Evolutionary conservation across 2,329 filamentous ascomycete genomes (phyloP).

Genomic region (Fonsecaea monophora): DNA sequence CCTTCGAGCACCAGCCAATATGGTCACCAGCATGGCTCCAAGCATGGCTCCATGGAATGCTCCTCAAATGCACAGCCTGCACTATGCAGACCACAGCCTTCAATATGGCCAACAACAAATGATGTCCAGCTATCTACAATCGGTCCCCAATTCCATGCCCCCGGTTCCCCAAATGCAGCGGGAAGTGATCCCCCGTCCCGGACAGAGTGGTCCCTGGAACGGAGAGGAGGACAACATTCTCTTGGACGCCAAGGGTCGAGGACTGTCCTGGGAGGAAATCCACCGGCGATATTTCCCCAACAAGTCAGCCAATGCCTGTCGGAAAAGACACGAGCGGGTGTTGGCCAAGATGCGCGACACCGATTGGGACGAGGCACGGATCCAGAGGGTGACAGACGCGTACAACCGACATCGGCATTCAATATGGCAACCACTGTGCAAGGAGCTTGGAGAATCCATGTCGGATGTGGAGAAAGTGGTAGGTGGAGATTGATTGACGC

Average conservation of each 20-base stretch:
- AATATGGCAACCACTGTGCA: conserved; percentile 79
- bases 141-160: conserved; percentile 20
- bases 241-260: conserved; percentile 72
- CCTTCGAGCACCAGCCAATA: conserved; percentile 32
- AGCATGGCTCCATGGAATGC: conserved; percentile 16
- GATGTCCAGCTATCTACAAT: conserved; percentile 34
- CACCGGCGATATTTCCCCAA: conserved; percentile 75
- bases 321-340: conserved; percentile 84
- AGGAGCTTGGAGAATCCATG: conserved; percentile 64
- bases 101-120: conserved; percentile 35
- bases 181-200: conserved; percentile 25
- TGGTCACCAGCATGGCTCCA: conserved; percentile 33
- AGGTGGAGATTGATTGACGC: conserved; percentile 47
- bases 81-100: conserved; percentile 27
- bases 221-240: conserved; percentile 76
- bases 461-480: conserved; percentile 82
- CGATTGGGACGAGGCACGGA: conserved; percentile 78
- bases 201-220: conserved; percentile 70
- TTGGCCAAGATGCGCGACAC: conserved; percentile 75
- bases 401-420: conserved; percentile 77
- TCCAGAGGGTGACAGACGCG: conserved; percentile 75
- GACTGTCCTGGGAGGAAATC: conserved; percentile 84
- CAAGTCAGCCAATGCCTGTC: conserved; percentile 82
- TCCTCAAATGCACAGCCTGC: conserved; percentile 22
- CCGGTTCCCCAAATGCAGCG: conserved; percentile 14